Percentiles rank a stretch among this genome's conserved stretches.
Evolutionary conservation across 2,329 filamentous ascomycete species (phyloP).

Genomic region (Exophiala calicioides): DNA sequence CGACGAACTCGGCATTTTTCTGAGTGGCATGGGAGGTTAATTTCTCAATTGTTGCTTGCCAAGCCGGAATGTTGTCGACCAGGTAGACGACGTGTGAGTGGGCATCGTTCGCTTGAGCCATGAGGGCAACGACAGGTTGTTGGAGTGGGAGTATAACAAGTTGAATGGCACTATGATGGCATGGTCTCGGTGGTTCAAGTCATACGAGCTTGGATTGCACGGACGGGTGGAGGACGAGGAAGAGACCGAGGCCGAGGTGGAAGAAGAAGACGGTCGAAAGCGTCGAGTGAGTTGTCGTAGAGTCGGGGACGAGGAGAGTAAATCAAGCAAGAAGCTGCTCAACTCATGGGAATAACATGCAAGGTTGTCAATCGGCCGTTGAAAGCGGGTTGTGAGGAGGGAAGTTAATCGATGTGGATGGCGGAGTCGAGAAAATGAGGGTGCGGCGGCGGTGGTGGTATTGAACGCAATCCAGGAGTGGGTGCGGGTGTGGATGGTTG

Average conservation of each 20-base stretch:
- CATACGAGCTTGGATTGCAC: conserved; percentile 17
- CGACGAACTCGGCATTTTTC: conserved; percentile 46
- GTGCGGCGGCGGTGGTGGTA: too few species aligned
- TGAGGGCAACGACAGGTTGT: conserved; percentile 3
- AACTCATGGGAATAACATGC: too few species aligned
- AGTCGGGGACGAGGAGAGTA: neutral
- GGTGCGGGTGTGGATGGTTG: too few species aligned
- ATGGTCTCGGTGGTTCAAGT: conserved; percentile 17
- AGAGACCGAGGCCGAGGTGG: neutral
- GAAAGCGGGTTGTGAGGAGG: too few species aligned
- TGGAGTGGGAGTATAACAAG: conserved; percentile 6
- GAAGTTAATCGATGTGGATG: too few species aligned
- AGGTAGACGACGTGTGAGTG: conserved; percentile 48
- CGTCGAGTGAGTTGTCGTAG: conserved; percentile 1
- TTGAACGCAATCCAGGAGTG: too few species aligned
- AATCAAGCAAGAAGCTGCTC: conserved; percentile 10
- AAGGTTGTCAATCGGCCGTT: too few species aligned
- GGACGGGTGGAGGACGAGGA: conserved; percentile 3
- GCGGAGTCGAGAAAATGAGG: too few species aligned
- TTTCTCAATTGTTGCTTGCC: conserved; percentile 46
- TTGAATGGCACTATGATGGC: conserved; percentile 15
- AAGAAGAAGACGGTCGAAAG: neutral
- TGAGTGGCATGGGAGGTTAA: conserved; percentile 43
- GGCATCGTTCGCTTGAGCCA: conserved; percentile 40
- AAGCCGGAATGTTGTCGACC: conserved; percentile 46